Base-by-base conservation (phyloP, 352 stramenopile genomes). In the Phytophthora aleatoria region DNA sequence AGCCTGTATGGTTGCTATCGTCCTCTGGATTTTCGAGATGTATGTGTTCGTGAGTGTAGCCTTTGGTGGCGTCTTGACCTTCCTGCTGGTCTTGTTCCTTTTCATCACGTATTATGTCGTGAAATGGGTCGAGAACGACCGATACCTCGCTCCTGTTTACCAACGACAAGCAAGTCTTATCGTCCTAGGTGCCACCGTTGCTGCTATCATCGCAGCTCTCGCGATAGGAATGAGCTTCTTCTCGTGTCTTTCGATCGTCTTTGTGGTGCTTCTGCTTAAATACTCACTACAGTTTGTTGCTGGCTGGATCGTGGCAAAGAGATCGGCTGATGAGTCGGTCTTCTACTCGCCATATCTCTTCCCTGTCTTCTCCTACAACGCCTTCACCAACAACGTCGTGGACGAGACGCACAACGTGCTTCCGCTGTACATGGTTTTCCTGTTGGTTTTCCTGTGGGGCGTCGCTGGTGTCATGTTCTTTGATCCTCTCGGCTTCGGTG, bases 281-380 rank as follows among this genome's bases (percentile, higher is more conserved):
- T 87, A 87, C 33, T 59, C 70, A 4, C 49, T 92, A 24, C 68
- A 71, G n/a, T 83, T 91, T 50, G 79, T 89, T 16, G 79, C 77
- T 33, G 78, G 71, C 15, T 91, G 81, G 77, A 68, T 93, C 33
- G 76, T 91, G 36, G 67, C 67, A 4, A 74, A 72, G 24, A 50
- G 67, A 45, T 67, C 71, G 5, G 62, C 67, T 6, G 78, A 89
- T 41, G 83, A 84, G 20, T 88, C 91, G 11, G 64, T 88, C 33
- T 97, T 92, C 61, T 94, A 90, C 57, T 92, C 89, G 35, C 89
- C 85, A 8, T 97, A 95, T 51, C 55, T 98, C 24, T 96, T 98
- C 41, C 92, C 92, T 9, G 77, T 95, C 4, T 98, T 95, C 62
- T 92, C 87, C 13, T 97, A 97, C 74, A 92, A 97, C 48, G 83